Conservation (phyloP, 208 protist genomes). For the Leishmania martiniquensis region DNA sequence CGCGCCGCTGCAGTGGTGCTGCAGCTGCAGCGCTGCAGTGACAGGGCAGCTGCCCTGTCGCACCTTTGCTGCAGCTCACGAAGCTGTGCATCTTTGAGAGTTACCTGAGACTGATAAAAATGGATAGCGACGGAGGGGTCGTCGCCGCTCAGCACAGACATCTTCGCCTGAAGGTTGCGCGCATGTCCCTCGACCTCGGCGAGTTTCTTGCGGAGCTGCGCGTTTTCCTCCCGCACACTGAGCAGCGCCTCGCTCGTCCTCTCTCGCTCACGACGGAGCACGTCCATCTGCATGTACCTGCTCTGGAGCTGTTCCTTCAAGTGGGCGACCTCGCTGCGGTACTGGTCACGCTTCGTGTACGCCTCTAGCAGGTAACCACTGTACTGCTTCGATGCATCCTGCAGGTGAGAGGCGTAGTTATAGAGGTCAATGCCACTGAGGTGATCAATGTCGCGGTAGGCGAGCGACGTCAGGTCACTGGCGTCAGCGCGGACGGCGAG, state of each 20-base stretch:
- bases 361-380: constrained; percentile 43
- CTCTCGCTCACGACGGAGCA: constrained; percentile 28
- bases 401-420: constrained; percentile 52
- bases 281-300: constrained; percentile 39
- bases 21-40: constrained; percentile 6
- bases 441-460: constrained; percentile 31
- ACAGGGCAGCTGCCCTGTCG: constrained; percentile 1
- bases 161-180: constrained; percentile 16
- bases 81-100: constrained; percentile 32
- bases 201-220: constrained; percentile 27
- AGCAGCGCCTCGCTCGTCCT: not conserved
- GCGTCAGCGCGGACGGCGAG: constrained; percentile 6
- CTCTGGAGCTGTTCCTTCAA: constrained; percentile 57
- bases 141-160: constrained; percentile 14
- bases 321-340: constrained; percentile 59
- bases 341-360: constrained; percentile 58
- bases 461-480: constrained; percentile 34
- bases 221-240: constrained; percentile 21
- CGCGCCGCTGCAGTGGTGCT: not conserved
- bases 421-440: constrained; percentile 55
- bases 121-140: constrained; percentile 22
- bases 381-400: constrained; percentile 41
- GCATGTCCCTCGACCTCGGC: constrained; percentile 25
- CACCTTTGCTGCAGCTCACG: constrained; percentile 18
- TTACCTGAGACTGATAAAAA: constrained; percentile 30